Evolutionary conservation across 345 rosid genomes (phyloP), one percentile per base, ranked within the genome.

Genomic region (Eucalyptus globulus): DNA sequence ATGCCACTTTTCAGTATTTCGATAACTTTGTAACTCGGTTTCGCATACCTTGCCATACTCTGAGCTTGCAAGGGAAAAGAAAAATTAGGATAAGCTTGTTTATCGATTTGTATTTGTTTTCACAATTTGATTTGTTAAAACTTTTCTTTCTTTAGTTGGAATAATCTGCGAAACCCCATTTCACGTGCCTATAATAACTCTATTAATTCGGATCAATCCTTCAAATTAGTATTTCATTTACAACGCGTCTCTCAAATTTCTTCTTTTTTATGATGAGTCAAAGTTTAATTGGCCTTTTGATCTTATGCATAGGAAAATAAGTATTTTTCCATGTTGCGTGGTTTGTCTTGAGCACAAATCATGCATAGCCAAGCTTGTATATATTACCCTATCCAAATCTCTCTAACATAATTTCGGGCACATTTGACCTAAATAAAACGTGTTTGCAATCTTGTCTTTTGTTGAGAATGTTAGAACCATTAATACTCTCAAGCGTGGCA

Each of bases 361-460:
- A 72, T 9, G 43, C 43, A 40, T 9, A 69, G 26, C 80, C 24
- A 5, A 19, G 4, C 44, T 37, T 3, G 22, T 69, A 69, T 10
- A 34, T 9, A 37, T 37, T 19, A 4, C 81, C 26, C 24, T 9
- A 17, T 9, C 4, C 13, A 69, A 17, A 19, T 37, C 37, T 34
- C 34, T 69, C 7, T 6, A 72, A 16, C 40, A 17, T 37, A 34
- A 72, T 17, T 17, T 72, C 3, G 2, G 8, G 44, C 0, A 8
- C 26, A 9, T 17, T 69, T 72, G 14, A 72, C 81, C 8, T 22
- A 11, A 10, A 72, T 5, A 72, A 72, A 10, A 37, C 1, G 1
- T 6, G 27, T 37, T 44, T 22, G 2, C 15, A 0, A 76, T 34
- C 0, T 1, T 14, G 26, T 69, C 2, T 69, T 69, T 5, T 69